Evolutionary conservation across 1,284 basidiomycete species (phyloP), one percentile per base, ranked within the genome.

Genomic region (Veloboletus limbatus): DNA sequence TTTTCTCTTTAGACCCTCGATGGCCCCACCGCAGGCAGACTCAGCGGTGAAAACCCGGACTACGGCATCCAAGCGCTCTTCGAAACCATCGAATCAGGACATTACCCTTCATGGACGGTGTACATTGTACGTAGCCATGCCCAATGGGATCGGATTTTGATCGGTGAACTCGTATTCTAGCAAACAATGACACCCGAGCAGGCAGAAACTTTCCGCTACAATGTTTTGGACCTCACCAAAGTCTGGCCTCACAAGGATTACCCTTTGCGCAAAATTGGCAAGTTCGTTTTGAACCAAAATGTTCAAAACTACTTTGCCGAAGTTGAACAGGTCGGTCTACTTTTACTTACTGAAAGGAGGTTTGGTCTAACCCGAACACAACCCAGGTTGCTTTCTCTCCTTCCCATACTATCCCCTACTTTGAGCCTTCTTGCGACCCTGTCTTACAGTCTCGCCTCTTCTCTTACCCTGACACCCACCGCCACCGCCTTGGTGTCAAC

Each of bases 401-500:
- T 0, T 87, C 88, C 1, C 92, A 97, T 67, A 69, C 85, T 40
- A 72, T 96, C 4, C 88, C 88, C 2, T 95, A 93, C 65, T 80
- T 94, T 58, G 94, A 96, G 74, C 79, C 92, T 27, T 85, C 87
- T 14, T 80, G 84, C 28, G 94, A 97, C 69, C 94, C 94, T 14
- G 88, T 97, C 51, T 76, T 97, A 53, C 94, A 97, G 68, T 87
- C 87, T 22, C 89, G 94, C 52, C 79, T 97, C 32, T 97, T 96
- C 82, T 92, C 91, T 9, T 97, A 97, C 77, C 90, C 92, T 5
- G 94, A 97, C 67, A 91, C 94, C 7, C 93, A 96, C 68, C 83
- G 92, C 51, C 86, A 94, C 74, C 85, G 85, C 62, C 81, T 93
- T 36, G 91, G 92, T 30, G 58, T 69, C 49, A 97, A 97, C 77